Conservation (phyloP, 495 filamentous ascomycete genomes). For the Talaromyces adpressus region DNA sequence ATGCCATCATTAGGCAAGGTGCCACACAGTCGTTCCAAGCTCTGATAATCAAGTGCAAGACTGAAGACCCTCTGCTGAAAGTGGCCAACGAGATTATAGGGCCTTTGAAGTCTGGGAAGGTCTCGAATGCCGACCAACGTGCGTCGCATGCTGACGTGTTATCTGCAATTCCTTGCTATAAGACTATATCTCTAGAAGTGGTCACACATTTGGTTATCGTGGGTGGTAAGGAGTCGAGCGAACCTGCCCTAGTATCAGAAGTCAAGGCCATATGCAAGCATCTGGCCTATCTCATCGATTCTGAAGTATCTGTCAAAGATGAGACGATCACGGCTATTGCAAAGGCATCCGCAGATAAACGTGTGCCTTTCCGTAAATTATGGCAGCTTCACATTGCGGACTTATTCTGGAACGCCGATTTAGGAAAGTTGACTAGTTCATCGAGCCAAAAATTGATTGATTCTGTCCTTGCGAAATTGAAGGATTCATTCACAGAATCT, state of each 20-base stretch:
- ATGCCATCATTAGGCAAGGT: conserved; percentile 65
- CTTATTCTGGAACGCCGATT: conserved; percentile 54
- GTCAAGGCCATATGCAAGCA: conserved; percentile 59
- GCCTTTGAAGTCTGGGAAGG: conserved; percentile 73
- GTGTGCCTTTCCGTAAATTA: conserved; percentile 63
- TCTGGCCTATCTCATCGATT: conserved; percentile 49
- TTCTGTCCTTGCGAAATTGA: conserved; percentile 54
- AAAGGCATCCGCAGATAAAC: conserved; percentile 83
- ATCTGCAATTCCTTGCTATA: conserved; percentile 47
- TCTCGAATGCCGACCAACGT: conserved; percentile 74
- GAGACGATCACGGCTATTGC: conserved; percentile 59
- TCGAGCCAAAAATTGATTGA: conserved; percentile 32
- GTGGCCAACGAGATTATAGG: conserved; percentile 68
- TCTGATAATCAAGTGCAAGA: conserved; percentile 48
- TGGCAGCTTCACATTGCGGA: conserved; percentile 76
- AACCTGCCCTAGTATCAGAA: conserved; percentile 70
- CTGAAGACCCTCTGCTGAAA: conserved; percentile 49
- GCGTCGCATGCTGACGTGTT: conserved; percentile 74
- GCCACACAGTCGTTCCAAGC: conserved; percentile 66
- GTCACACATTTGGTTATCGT: conserved; percentile 55
- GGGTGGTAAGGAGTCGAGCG: conserved; percentile 77
- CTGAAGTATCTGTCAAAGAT: conserved; percentile 51
- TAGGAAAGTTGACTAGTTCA: conserved; percentile 34
- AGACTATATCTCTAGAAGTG: conserved; percentile 55
- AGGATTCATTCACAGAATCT: conserved; percentile 72